Percentiles rank a stretch among this genome's conserved stretches.
Conservation (phyloP, 352 stramenopile species). For the Blastocystis sp. region DNA sequence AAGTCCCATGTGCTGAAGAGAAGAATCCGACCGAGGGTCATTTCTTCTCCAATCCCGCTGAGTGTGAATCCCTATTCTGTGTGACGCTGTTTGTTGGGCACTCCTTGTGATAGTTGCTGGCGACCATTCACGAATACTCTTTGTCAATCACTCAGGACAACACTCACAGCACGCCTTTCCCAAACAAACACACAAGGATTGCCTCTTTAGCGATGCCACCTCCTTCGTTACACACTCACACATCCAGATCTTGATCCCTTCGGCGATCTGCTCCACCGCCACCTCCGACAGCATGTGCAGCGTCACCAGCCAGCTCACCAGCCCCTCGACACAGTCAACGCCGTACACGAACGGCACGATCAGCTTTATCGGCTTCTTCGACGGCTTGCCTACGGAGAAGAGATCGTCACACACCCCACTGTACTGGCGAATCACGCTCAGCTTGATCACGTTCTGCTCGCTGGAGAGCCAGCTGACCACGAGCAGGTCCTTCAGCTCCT, state of each 20-base stretch:
- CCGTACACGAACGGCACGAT: background rate
- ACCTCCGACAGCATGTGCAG: background rate
- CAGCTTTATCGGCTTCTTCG: background rate
- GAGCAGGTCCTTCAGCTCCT: background rate
- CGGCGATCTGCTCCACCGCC: background rate
- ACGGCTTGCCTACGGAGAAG: background rate
- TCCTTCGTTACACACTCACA: background rate
- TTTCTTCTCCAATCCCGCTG: background rate
- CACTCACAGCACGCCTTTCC: no score
- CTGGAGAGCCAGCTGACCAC: background rate
- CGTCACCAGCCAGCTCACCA: background rate
- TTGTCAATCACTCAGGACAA: no score
- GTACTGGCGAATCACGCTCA: background rate
- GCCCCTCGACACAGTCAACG: background rate
- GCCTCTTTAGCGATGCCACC: background rate
- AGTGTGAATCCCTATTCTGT: background rate
- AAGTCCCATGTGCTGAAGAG: background rate
- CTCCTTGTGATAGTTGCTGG: no score
- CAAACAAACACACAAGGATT: background rate
- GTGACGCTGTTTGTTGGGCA: background rate
- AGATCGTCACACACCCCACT: background rate
- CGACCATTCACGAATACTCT: no score
- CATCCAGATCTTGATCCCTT: background rate
- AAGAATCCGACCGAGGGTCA: background rate
- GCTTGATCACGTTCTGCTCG: background rate